Evolutionary conservation across 2,329 filamentous ascomycete species (phyloP), one percentile per base, ranked within the genome.

Genomic region (Alternaria sp.): DNA sequence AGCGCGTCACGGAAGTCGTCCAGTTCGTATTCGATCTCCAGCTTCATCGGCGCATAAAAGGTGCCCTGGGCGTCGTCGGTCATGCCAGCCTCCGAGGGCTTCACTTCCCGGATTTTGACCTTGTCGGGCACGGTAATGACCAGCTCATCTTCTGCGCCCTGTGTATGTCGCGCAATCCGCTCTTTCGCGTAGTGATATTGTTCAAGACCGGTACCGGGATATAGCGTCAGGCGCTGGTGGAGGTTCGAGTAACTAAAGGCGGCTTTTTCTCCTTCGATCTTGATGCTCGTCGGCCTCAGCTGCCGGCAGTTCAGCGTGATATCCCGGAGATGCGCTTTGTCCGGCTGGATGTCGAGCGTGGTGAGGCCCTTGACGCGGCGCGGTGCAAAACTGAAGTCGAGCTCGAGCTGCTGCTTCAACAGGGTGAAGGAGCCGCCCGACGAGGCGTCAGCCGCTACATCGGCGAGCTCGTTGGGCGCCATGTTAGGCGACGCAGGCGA

Each of bases 381-480:
- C 57, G 87, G 88, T 68, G 87, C 86, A 78, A 99, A 96, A 81
- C 97, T 92, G 76, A 99, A 85, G 73, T 98, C 94, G 64, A 99
- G 85, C 73, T 93, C 90, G 54, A 99, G 90, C 78, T 92, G 92
- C 81, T 98, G 95, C 81, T 93, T 91, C 58, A 93, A 86, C 61
- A 98, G 83, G 51, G 84, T 83, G 74, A 86, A 89, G 28, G 71
- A 71, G 69, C 73, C 74, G 68, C 70, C 70, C 63, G 71, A 64
- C 69, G 73, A 69, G 63, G 74, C 69, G 57, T 75, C 74, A 68
- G 77, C 76, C 68, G 62, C 61, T 54, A 66, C 62, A 45, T 72
- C 73, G 62, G 74, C 71, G 64, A 68, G 74, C 69, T 74, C 72
- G 72, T 70, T 68, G 68, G 69, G 70, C 73, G 74, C 69, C 71